Percentiles rank a stretch among this genome's conserved stretches.
Evolutionary conservation across 305 asterid species (phyloP).

Genomic region (Solanum hybrid): DNA sequence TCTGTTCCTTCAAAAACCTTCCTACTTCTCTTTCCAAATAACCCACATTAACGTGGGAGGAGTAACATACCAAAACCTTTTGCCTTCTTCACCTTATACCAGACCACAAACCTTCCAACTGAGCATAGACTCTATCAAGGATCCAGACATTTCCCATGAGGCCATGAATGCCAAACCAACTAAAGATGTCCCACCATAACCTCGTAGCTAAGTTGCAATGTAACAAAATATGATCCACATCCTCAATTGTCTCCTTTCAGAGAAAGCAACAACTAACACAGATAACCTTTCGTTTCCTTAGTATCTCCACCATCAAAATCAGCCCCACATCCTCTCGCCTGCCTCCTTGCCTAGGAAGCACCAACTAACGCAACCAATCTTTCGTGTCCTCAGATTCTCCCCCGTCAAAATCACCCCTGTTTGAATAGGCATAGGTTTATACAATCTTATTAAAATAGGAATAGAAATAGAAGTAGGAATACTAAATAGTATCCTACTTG

Average conservation of each 20-base stretch:
- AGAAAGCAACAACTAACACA: neutral
- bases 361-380: neutral
- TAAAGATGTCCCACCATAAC: neutral
- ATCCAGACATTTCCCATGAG: neutral
- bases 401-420: neutral
- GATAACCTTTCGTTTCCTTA: neutral
- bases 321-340: neutral
- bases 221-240: neutral
- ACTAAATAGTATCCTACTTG: no score
- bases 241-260: neutral
- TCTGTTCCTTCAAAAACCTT: neutral
- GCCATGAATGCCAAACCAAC: neutral
- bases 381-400: neutral
- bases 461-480: no score
- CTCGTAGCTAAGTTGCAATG: neutral
- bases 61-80: neutral
- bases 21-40: neutral
- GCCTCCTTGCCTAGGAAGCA: neutral
- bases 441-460: no score
- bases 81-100: neutral
- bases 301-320: neutral
- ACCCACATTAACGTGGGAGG: neutral
- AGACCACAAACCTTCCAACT: neutral
- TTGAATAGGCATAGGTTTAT: no score
- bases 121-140: neutral